Evolutionary conservation across 1,284 basidiomycete genomes (phyloP).

Genomic region (Malassezia arunalokei): DNA sequence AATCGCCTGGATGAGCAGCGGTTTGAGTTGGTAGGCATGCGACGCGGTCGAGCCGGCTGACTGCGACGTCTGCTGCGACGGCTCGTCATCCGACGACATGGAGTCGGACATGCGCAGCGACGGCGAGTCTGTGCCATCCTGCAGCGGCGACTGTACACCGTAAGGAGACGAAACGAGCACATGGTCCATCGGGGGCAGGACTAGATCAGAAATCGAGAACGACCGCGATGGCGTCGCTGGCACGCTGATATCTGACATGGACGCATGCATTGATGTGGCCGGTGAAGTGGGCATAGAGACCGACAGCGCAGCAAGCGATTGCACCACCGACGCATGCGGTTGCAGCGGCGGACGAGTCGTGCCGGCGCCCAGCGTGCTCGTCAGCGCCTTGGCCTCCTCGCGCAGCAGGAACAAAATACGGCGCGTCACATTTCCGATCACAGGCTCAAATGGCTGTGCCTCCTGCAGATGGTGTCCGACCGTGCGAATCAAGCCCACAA

Average conservation of each 20-base stretch:
- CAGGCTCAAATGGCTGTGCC: conserved; percentile 75
- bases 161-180: background rate
- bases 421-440: conserved; percentile 83
- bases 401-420: conserved; percentile 81
- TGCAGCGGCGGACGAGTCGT: background rate
- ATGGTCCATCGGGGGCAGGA: conserved; percentile 6
- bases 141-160: background rate
- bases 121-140: background rate
- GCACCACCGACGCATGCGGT: conserved; percentile 17
- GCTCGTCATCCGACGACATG: conserved; percentile 7
- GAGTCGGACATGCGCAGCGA: background rate
- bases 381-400: conserved; percentile 56
- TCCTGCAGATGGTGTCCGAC: conserved; percentile 70
- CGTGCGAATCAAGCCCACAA: conserved; percentile 65
- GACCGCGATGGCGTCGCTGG: conserved; percentile 5
- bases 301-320: conserved; percentile 21
- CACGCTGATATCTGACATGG: background rate
- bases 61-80: background rate
- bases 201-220: conserved; percentile 41
- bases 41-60: background rate
- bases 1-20: conserved; percentile 48
- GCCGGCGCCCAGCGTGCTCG: conserved; percentile 7
- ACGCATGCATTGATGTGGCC: conserved; percentile 12
- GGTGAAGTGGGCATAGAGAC: conserved; percentile 16
- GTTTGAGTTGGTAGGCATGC: conserved; percentile 44